Conservation (phyloP, 2,329 filamentous ascomycete genomes). For the Stenocarpella maydis region DNA sequence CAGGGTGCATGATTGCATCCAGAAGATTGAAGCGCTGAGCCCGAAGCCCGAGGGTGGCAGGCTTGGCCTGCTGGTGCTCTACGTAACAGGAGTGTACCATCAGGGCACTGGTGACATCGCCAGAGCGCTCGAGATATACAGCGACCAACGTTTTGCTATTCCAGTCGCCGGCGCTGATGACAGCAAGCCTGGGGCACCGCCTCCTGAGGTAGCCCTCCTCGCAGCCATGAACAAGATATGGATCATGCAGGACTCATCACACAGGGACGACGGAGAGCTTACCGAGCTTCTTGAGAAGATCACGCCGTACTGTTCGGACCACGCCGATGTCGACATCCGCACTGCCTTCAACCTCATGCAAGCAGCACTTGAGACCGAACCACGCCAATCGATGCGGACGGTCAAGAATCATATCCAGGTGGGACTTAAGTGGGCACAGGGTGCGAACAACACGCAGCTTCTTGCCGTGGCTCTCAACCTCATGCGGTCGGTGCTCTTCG, state of each 20-base stretch:
- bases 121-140: constrained; percentile 73
- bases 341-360: constrained; percentile 81
- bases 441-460: constrained; percentile 78
- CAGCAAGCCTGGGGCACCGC: constrained; percentile 57
- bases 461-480: constrained; percentile 84
- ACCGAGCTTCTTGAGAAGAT: constrained; percentile 70
- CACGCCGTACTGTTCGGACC: constrained; percentile 71
- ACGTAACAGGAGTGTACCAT: constrained; percentile 77
- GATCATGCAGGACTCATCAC: constrained; percentile 72
- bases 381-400: constrained; percentile 72
- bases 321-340: constrained; percentile 77
- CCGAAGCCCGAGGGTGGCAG: constrained; percentile 51
- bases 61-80: constrained; percentile 66
- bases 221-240: constrained; percentile 74
- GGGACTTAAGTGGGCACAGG: constrained; percentile 74
- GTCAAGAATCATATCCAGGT: constrained; percentile 81
- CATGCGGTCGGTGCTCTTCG: constrained; percentile 85
- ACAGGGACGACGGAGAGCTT: constrained; percentile 66
- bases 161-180: constrained; percentile 48
- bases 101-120: constrained; percentile 80
- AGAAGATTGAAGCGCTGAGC: constrained; percentile 56
- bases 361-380: constrained; percentile 71
- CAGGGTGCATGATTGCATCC: constrained; percentile 65
- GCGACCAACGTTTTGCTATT: constrained; percentile 66
- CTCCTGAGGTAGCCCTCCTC: constrained; percentile 69